A percentile compares a stretch with the other conserved stretches of the same genome.
phyloP scores from a whole-genome alignment of 306 rosid genomes.

The Crataegus laevigata region DNA sequence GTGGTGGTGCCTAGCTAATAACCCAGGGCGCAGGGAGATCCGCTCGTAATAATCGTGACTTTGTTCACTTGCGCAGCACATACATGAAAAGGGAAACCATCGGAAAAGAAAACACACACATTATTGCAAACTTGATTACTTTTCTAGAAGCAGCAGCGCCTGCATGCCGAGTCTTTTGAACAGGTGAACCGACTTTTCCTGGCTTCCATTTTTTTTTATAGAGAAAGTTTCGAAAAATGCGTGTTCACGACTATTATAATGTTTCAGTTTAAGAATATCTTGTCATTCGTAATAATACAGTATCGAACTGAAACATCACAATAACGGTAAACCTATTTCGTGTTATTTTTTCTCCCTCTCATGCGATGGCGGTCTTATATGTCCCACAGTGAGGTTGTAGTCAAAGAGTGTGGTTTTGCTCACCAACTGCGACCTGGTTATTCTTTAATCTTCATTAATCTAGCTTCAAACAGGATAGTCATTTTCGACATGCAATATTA shows the following conservation, averaged over 20 bases:
- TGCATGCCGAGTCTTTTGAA: neutral
- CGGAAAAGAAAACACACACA: too few species aligned
- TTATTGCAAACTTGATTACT: too few species aligned
- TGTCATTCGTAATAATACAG: too few species aligned
- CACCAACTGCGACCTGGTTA: slow-evolving; percentile 6
- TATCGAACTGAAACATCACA: too few species aligned
- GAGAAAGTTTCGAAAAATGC: too few species aligned
- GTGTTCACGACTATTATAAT: too few species aligned
- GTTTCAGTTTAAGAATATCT: too few species aligned
- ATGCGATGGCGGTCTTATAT: too few species aligned
- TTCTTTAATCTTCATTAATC: neutral
- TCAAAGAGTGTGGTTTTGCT: slow-evolving; percentile 3
- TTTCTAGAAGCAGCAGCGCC: neutral
- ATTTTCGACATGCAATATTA: neutral
- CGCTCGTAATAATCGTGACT: neutral
- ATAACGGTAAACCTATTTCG: too few species aligned
- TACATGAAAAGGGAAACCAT: neutral
- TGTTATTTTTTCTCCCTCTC: too few species aligned
- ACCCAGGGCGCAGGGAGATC: neutral
- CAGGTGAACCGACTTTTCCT: neutral
- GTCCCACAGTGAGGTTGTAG: neutral
- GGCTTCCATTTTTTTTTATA: too few species aligned
- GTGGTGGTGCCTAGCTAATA: neutral
- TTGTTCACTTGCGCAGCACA: neutral
- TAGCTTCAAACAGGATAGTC: neutral